A percentile compares a stretch with the other conserved stretches of the same genome.
Evolutionary conservation across 352 stramenopile species (phyloP).

Genomic region (Globisporangium parvum): DNA sequence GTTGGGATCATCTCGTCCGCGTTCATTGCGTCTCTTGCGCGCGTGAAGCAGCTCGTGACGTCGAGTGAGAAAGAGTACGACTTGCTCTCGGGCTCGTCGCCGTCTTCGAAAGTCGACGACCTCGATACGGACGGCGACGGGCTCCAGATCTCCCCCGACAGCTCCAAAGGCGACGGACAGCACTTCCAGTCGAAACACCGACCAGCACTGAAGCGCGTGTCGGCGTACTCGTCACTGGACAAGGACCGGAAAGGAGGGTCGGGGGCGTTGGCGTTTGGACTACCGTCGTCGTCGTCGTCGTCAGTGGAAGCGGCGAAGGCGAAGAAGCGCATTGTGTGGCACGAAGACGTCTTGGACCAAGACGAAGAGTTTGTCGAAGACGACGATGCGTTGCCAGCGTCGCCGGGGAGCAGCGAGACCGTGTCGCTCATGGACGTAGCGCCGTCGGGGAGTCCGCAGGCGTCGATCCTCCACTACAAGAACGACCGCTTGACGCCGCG

Average conservation of each 20-base stretch:
- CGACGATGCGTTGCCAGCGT: background rate
- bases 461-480: conserved; percentile 54
- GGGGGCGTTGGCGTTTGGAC: background rate
- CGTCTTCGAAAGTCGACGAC: conserved; percentile 55
- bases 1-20: conserved; percentile 55
- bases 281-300: too few species aligned
- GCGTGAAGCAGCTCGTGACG: conserved; percentile 56
- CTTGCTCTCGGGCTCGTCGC: conserved; percentile 47
- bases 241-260: conserved; percentile 22
- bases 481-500: conserved; percentile 53
- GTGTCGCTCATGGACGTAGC: conserved; percentile 40
- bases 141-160: conserved; percentile 74
- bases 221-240: conserved; percentile 55
- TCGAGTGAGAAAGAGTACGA: conserved; percentile 63
- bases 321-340: conserved; percentile 60
- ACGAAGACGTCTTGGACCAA: conserved; percentile 69
- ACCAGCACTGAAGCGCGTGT: conserved; percentile 73
- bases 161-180: conserved; percentile 43
- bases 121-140: conserved; percentile 76
- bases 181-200: conserved; percentile 48
- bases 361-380: conserved; percentile 71
- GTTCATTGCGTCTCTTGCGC: conserved; percentile 54
- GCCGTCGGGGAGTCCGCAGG: conserved; percentile 20
- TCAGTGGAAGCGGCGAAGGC: conserved; percentile 8
- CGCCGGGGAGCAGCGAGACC: conserved; percentile 26